phyloP scores from a whole-genome alignment of 257 asterid species.

The Solanum sparsipilum region DNA sequence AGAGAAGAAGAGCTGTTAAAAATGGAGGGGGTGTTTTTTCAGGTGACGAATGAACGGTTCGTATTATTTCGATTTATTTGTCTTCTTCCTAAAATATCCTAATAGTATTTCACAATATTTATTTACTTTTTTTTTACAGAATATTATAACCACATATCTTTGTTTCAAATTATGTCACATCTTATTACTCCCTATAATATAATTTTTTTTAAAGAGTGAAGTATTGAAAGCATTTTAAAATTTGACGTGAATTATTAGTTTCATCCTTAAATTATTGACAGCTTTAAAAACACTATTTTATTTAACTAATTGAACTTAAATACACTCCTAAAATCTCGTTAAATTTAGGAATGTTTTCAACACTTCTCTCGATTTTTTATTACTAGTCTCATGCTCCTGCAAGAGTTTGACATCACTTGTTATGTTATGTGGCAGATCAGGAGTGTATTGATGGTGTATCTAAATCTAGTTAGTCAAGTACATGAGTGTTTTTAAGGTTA shows the following conservation, averaged over 20 bases:
- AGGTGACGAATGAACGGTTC: constrained; percentile 36
- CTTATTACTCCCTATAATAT: too few species aligned
- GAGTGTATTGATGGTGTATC: neutral
- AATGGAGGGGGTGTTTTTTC: constrained; percentile 17
- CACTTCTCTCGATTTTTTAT: neutral
- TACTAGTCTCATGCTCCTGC: accelerated
- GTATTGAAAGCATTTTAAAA: neutral
- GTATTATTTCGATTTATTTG: constrained; percentile 8
- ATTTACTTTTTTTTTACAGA: neutral
- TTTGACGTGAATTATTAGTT: neutral
- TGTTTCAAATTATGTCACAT: too few species aligned
- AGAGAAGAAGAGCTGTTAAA: neutral
- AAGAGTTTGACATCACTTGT: neutral
- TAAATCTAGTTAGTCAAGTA: too few species aligned
- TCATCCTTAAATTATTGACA: too few species aligned
- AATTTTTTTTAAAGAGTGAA: neutral
- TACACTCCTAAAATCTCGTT: neutral
- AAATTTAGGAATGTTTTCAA: too few species aligned
- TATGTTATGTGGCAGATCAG: neutral
- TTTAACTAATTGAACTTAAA: too few species aligned
- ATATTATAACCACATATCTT: neutral
- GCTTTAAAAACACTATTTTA: accelerated
- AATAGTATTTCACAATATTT: neutral
- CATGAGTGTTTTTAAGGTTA: neutral
- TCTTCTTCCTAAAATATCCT: neutral